Evolutionary conservation across 1,284 basidiomycete genomes (phyloP).

Genomic region (Pseudozyma tsukubaensis): DNA sequence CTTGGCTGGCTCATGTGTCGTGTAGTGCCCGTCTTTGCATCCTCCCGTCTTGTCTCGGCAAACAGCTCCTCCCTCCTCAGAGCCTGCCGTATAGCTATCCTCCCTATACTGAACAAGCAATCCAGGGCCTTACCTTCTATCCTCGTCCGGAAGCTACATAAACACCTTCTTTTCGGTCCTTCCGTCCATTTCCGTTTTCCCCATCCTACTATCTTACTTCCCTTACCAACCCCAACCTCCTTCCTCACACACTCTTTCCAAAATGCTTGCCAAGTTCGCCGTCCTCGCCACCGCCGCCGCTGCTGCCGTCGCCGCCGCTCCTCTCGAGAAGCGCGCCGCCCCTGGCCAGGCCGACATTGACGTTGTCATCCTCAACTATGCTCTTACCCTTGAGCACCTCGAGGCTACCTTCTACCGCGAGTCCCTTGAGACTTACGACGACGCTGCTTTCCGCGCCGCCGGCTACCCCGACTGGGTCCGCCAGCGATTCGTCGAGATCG

Average conservation of each 20-base stretch:
- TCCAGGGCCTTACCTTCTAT: not conserved
- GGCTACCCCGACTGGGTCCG: conserved; percentile 74
- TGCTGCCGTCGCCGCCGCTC: conserved; percentile 42
- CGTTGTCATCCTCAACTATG: conserved; percentile 73
- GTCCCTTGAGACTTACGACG: conserved; percentile 54
- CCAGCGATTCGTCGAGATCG: conserved; percentile 68
- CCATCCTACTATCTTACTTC: conserved; percentile 8
- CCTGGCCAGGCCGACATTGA: conserved; percentile 67
- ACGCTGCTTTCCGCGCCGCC: conserved; percentile 73
- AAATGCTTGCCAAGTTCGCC: conserved; percentile 53
- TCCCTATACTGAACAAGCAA: not conserved
- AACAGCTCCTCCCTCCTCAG: conserved; percentile 2
- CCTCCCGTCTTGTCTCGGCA: conserved; percentile 18
- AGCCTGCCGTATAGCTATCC: not conserved
- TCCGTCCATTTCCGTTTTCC: not conserved
- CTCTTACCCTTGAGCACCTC: conserved; percentile 78
- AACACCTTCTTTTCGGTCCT: conserved; percentile 3
- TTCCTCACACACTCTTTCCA: conserved; percentile 10
- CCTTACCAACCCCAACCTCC: not conserved
- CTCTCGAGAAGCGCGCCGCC: conserved; percentile 55
- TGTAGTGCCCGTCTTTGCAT: not conserved
- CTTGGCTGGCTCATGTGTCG: not conserved
- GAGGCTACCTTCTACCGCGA: conserved; percentile 75
- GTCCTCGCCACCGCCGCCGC: conserved; percentile 56
- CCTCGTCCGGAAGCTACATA: conserved; percentile 17